phyloP scores from a whole-genome alignment of 495 filamentous ascomycete genomes.

The Podospora didyma region DNA sequence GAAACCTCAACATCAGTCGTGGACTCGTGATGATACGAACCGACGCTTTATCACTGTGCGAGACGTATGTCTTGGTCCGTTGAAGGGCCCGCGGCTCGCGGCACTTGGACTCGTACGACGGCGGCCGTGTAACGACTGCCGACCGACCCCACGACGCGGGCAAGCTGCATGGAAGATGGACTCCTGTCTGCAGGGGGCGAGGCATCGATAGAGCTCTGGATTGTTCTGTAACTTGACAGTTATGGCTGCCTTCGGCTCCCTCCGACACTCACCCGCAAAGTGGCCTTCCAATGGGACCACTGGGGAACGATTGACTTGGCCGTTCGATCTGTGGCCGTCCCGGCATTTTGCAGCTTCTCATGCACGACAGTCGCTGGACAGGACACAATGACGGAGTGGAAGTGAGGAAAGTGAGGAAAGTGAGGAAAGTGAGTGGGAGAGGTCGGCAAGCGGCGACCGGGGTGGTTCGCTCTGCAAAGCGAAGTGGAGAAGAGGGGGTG shows the following conservation, averaged over 20 bases:
- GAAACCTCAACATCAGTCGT: too few relatives aligned
- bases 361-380: too few relatives aligned
- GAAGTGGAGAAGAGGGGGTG: neutral
- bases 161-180: conserved; percentile 4
- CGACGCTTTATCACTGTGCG: too few relatives aligned
- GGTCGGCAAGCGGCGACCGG: neutral
- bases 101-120: too few relatives aligned
- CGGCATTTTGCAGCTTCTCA: neutral
- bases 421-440: neutral
- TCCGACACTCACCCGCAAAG: neutral
- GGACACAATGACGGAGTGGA: neutral
- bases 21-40: too few relatives aligned
- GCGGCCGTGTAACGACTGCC: neutral
- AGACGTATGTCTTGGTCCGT: too few relatives aligned
- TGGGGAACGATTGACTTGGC: neutral
- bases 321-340: neutral
- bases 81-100: too few relatives aligned
- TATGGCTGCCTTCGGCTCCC: neutral
- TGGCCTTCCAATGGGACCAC: neutral
- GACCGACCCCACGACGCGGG: conserved; percentile 2
- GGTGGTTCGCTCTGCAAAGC: neutral
- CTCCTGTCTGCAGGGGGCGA: neutral
- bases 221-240: neutral
- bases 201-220: neutral
- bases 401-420: neutral